Percentiles rank a stretch among this genome's conserved stretches.
These are phyloP conservation scores for Suhomyces xylopsoci DNA, from an alignment of 805 yeast genomes.

Conservation along the genomic window DNA sequence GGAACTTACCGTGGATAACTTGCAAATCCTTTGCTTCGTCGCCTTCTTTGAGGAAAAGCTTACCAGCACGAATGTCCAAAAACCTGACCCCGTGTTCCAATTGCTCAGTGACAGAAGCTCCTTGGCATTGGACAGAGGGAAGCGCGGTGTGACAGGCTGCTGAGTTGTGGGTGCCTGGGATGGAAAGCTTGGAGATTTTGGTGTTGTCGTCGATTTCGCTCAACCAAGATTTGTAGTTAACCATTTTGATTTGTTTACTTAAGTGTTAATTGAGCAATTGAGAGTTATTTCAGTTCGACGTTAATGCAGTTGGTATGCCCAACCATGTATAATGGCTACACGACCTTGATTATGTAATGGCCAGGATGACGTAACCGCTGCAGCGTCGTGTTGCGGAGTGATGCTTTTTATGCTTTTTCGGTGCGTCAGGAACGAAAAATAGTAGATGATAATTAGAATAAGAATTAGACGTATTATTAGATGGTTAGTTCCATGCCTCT, in stretches of 20 bases:
- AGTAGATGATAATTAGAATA: not conserved
- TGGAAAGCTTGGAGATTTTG: conserved; percentile 50
- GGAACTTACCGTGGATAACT: conserved; percentile 74
- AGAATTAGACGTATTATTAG: not conserved
- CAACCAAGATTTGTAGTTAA: conserved; percentile 52
- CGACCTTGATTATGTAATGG: not conserved
- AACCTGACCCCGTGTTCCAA: conserved; percentile 73
- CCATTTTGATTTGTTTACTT: conserved; percentile 27
- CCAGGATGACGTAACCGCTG: not conserved
- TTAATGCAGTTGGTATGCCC: not conserved
- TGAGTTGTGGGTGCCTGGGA: conserved; percentile 86
- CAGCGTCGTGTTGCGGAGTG: not conserved
- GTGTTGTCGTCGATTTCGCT: conserved; percentile 49
- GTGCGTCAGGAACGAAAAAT: not conserved
- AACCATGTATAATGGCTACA: not conserved
- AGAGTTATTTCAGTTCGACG: not conserved
- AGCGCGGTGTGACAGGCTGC: conserved; percentile 69
- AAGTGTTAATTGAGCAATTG: not conserved
- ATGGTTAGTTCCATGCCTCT: conserved; percentile 1
- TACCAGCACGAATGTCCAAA: conserved; percentile 64
- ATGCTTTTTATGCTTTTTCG: not conserved
- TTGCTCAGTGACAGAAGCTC: conserved; percentile 55
- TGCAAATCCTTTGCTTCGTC: conserved; percentile 54
- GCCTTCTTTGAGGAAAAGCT: conserved; percentile 50
- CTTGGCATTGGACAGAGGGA: conserved; percentile 79